Evolutionary conservation across 1,284 basidiomycete species (phyloP).

Genomic region (Ceratorhiza oryzae-sativae): DNA sequence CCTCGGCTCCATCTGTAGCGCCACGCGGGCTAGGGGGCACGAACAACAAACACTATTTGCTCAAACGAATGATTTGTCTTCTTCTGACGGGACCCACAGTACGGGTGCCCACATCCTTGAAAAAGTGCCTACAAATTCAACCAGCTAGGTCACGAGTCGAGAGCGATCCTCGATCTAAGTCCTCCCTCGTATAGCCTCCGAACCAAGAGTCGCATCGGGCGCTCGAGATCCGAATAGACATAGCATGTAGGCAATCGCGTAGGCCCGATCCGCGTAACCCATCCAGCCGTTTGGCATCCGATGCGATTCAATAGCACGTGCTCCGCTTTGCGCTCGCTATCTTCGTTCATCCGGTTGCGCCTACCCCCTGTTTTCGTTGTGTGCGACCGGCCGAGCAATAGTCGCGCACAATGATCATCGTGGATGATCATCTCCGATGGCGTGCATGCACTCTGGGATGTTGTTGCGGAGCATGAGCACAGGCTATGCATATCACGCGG

Average conservation of each 20-base stretch:
- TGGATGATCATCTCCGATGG: neutral
- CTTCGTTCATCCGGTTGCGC: neutral
- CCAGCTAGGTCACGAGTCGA: neutral
- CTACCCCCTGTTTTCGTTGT: slow-evolving; percentile 3
- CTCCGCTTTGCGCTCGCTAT: neutral
- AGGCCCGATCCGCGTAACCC: neutral
- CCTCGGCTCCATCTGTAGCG: neutral
- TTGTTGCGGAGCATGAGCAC: neutral
- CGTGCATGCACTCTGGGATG: neutral
- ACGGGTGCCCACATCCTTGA: neutral
- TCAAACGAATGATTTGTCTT: neutral
- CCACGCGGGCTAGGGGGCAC: neutral
- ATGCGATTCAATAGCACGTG: neutral
- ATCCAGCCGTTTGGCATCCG: neutral
- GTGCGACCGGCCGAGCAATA: slow-evolving; percentile 8
- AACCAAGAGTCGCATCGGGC: neutral
- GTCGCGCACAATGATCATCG: slow-evolving; percentile 5
- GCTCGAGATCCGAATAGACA: neutral
- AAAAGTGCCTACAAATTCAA: neutral
- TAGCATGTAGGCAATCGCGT: neutral
- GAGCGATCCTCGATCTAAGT: neutral
- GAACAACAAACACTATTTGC: neutral
- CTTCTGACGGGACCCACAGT: neutral
- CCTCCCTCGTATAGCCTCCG: neutral
- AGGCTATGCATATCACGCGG: slow-evolving; percentile 8